Conservation (phyloP, 2,329 filamentous ascomycete species). For the Xylariaceae sp. region DNA sequence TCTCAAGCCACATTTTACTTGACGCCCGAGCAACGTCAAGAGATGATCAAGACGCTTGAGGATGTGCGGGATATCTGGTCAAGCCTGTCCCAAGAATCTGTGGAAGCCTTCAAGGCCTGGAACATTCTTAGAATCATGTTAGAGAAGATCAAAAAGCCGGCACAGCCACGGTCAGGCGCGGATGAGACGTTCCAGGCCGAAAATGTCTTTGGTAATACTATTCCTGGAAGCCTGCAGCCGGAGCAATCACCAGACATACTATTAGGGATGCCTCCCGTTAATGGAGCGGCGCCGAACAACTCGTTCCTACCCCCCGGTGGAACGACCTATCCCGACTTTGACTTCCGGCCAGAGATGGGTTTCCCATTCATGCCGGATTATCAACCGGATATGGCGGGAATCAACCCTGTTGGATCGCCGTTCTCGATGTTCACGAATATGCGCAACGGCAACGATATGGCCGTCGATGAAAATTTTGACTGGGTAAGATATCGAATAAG, state of each 20-base stretch:
- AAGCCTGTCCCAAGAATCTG: slow-evolving; percentile 66
- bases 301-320: slow-evolving; percentile 37
- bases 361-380: slow-evolving; percentile 35
- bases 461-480: slow-evolving; percentile 50
- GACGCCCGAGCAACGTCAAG: slow-evolving; percentile 56
- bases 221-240: slow-evolving; percentile 31
- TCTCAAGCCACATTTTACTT: slow-evolving; percentile 49
- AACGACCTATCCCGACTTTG: slow-evolving; percentile 39
- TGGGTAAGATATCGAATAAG: slow-evolving; percentile 43
- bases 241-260: slow-evolving; percentile 40
- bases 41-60: slow-evolving; percentile 73
- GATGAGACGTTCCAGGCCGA: slow-evolving; percentile 19
- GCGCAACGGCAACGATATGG: slow-evolving; percentile 36
- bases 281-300: slow-evolving; percentile 32
- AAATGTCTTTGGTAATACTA: slow-evolving; percentile 29
- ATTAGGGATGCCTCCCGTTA: slow-evolving; percentile 40
- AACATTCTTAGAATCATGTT: slow-evolving; percentile 80
- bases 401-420: slow-evolving; percentile 40
- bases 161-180: slow-evolving; percentile 19
- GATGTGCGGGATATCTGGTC: slow-evolving; percentile 75
- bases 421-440: slow-evolving; percentile 50
- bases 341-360: slow-evolving; percentile 34
- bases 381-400: slow-evolving; percentile 31
- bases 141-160: slow-evolving; percentile 61
- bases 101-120: slow-evolving; percentile 86